A percentile compares a stretch with the other conserved stretches of the same genome.
Conservation (phyloP, 139 green algal genomes). For the Volvox reticuliferus region DNA sequence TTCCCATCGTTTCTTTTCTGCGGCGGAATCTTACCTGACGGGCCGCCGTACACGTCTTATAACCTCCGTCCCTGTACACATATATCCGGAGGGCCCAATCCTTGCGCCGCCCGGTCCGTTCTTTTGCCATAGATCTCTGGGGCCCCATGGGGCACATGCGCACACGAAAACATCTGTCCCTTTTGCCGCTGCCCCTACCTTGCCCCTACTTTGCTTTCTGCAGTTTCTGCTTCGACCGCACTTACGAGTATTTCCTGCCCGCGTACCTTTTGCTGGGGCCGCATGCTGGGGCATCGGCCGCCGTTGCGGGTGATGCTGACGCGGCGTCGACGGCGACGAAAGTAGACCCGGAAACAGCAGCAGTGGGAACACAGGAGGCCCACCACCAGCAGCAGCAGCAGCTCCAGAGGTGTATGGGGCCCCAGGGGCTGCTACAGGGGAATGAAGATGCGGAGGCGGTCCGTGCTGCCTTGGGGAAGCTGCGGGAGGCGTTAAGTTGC, state of each 20-base stretch:
- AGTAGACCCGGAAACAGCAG: neutral
- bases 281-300: no score
- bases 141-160: no score
- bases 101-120: no score
- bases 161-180: no score
- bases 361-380: neutral
- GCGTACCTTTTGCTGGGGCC: slow-evolving; percentile 43
- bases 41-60: no score
- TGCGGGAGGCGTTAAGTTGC: slow-evolving; percentile 80
- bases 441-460: neutral
- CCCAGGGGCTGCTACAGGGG: neutral
- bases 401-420: neutral
- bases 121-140: no score
- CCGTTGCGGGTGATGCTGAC: neutral
- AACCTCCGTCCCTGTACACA: no score
- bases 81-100: no score
- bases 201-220: no score
- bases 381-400: neutral
- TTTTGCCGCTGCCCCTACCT: no score
- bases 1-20: no score
- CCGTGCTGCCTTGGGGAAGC: neutral
- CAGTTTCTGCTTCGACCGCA: slow-evolving; percentile 78
- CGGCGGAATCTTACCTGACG: no score
- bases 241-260: slow-evolving; percentile 98
- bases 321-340: neutral